Conservation (phyloP, 139 green algal genomes). For the Diplosphaera chodatii region DNA sequence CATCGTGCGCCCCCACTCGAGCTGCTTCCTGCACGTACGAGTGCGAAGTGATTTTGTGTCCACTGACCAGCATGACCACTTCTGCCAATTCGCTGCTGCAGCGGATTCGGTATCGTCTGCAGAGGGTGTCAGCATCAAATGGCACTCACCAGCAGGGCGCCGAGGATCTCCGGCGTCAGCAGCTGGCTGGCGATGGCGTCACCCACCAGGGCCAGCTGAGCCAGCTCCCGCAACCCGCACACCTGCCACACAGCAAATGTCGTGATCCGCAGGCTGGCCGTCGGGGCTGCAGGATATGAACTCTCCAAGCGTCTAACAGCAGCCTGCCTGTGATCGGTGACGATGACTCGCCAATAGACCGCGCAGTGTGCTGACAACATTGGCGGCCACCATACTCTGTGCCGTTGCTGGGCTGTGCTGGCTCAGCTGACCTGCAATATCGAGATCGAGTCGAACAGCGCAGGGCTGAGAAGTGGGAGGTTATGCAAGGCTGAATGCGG, state of each 20-base stretch:
- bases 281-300: too few species aligned
- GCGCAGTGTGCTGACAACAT: conserved; percentile 20
- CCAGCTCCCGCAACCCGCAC: conserved; percentile 24
- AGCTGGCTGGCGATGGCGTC: conserved; percentile 28
- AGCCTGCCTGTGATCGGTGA: not conserved
- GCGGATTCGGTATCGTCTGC: too few species aligned
- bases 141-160: conserved; percentile 7
- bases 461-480: too few species aligned
- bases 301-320: too few species aligned
- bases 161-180: conserved; percentile 19
- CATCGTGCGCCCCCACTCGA: conserved; percentile 10
- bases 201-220: conserved; percentile 23
- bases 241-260: too few species aligned
- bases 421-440: conserved; percentile 19
- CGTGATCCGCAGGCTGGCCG: too few species aligned
- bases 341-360: not conserved
- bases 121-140: too few species aligned
- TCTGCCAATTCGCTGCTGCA: too few species aligned
- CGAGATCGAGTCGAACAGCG: too few species aligned
- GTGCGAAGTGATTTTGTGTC: too few species aligned
- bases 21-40: conserved; percentile 9
- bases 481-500: too few species aligned
- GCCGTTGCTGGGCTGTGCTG: conserved; percentile 14
- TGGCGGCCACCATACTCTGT: conserved; percentile 29
- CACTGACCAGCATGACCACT: too few species aligned